phyloP scores from a whole-genome alignment of 129 eudicot species.

The Solidago caesia region DNA sequence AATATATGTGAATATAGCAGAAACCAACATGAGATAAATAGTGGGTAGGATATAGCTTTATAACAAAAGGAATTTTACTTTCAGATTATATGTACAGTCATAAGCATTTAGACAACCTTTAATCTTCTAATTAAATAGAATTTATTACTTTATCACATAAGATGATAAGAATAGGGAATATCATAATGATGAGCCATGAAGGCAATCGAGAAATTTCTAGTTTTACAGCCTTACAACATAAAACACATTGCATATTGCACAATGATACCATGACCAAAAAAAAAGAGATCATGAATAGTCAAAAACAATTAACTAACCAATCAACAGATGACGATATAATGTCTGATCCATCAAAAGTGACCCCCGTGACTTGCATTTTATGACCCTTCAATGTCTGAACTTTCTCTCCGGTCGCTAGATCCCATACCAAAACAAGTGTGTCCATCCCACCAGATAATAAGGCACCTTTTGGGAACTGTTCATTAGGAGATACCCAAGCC shows the following conservation, averaged over 20 bases:
- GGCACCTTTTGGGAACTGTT: conserved; percentile 84
- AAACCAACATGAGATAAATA: conserved; percentile 14
- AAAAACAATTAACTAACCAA: conserved; percentile 50
- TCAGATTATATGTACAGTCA: conserved; percentile 7
- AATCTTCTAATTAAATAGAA: neutral
- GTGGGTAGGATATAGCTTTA: neutral
- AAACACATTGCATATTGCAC: neutral
- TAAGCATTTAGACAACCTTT: conserved; percentile 14
- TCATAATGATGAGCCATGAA: neutral
- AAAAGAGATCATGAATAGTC: neutral
- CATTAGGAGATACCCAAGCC: conserved; percentile 77
- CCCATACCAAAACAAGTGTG: conserved; percentile 78
- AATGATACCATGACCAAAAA: neutral
- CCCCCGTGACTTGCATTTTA: conserved; percentile 82
- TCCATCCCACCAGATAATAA: conserved; percentile 98
- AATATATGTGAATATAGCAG: conserved; percentile 12
- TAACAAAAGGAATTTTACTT: neutral
- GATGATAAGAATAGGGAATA: neutral
- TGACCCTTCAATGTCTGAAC: conserved; percentile 74
- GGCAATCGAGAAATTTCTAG: neutral
- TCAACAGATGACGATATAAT: conserved; percentile 77
- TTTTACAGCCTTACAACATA: conserved; percentile 14
- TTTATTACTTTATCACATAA: neutral
- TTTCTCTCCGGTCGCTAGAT: conserved; percentile 74
- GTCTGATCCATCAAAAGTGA: conserved; percentile 74